phyloP scores from a whole-genome alignment of 805 yeast genomes.

The Trichomonascus vanleenenianus region DNA sequence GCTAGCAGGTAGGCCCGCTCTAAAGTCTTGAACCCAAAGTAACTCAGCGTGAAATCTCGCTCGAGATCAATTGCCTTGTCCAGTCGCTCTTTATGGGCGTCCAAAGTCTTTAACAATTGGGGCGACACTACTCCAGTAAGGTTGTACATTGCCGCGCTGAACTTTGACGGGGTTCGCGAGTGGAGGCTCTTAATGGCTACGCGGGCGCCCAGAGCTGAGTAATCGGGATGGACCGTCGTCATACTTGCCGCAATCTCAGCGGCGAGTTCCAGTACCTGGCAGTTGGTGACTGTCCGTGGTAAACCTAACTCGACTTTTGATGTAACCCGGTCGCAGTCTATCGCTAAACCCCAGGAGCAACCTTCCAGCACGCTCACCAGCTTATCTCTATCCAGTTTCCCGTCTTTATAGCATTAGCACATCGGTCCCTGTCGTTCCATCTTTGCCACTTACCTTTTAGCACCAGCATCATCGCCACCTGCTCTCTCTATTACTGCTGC shows the following conservation, averaged over 20 bases:
- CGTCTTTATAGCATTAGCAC: no score
- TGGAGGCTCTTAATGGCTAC: constrained; percentile 72
- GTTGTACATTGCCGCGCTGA: constrained; percentile 57
- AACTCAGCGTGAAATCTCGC: constrained; percentile 65
- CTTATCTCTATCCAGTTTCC: no score
- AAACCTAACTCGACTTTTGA: constrained; percentile 45
- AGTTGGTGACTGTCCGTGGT: constrained; percentile 86
- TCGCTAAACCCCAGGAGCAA: no score
- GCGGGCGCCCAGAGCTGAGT: constrained; percentile 76
- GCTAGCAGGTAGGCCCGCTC: constrained; percentile 69
- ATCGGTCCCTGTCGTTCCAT: not conserved
- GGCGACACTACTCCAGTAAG: constrained; percentile 36
- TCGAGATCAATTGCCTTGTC: constrained; percentile 59
- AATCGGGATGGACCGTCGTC: constrained; percentile 94
- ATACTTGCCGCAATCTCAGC: constrained; percentile 94
- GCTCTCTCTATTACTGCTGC: not conserved
- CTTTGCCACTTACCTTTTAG: not conserved
- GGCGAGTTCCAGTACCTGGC: constrained; percentile 56
- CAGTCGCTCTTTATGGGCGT: constrained; percentile 48
- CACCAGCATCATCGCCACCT: not conserved
- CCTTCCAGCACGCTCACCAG: no score
- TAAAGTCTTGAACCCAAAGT: constrained; percentile 83
- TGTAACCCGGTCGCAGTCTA: constrained; percentile 2
- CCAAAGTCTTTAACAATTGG: constrained; percentile 35
- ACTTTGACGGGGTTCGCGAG: constrained; percentile 55